Base-by-base conservation (phyloP, 192 early-diverging fungal species). In the Powellomyces hirtus region DNA sequence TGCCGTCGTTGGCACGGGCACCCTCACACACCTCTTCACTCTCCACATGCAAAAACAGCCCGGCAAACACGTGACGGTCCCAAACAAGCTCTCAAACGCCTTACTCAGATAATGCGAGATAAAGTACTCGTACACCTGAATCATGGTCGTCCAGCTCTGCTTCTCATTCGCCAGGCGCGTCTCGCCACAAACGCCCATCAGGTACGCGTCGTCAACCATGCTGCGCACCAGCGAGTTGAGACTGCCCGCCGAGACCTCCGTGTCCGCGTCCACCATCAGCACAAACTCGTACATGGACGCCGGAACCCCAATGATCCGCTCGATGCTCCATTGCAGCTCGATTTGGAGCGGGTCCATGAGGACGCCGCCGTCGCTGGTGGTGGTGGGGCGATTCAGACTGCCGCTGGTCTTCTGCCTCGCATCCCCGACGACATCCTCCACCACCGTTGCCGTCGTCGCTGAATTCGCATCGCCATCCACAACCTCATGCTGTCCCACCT, bases 1-100 rank as follows among this genome's bases (percentile, higher is more conserved):
- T n/a, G n/a, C 89, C 1, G 90, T 91, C 22, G 8, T 22, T 53
- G n/a, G 7, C 51, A 18, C 91, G 91, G 82, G 91, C 88, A n/a
- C n/a, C n/a, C n/a, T n/a, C n/a, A n/a, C n/a, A n/a, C n/a, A n/a
- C n/a, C n/a, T n/a, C 44, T 90, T 88, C 30, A 97, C 78, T 38
- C 95, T 87, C 72, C 96, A 97, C 92, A 97, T 92, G 66, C 88
- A 91, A 84, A 97, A 97, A 83, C 95, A 97, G 38, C 95, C 95
- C 1, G 81, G 81, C 0, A 83, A 58, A 68, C 81, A 83, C 1
- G 81, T 83, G 13, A 83, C 81, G 35, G 79, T 73, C 7, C 81
- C 81, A 71, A 83, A 83, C 2, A 83, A 42, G 3, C 70, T 75
- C 63, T 83, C 81, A 49, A 83, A 83, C 0, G 81, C 81, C 45